Base-by-base conservation (phyloP, 1,284 basidiomycete species). In the Ustilago vetiveriae region DNA sequence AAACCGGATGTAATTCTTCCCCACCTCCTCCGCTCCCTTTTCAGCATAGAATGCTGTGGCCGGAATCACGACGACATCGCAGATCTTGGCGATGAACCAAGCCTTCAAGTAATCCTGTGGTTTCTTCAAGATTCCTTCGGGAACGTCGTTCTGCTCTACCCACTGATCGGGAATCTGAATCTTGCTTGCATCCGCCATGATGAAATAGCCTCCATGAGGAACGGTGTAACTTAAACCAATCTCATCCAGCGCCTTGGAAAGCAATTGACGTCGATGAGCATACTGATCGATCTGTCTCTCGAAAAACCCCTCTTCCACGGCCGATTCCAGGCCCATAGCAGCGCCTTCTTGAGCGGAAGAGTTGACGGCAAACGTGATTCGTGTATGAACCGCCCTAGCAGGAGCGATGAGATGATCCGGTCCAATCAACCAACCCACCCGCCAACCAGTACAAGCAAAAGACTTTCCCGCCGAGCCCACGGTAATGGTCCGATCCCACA, bases 371-470 rank as follows among this genome's bases (percentile, higher is more conserved):
- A 98, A 98, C 17, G 97, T 91, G 79, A 98, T 95, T 37, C 95
- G 89, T 0, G 93, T 94, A 47, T 89, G 89, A 0, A 93, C 95
- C 4, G 93, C 92, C 19, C 96, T 86, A 5, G 92, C 90, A 1
- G 95, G 92, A 32, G 85, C 85, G 55, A 96, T 90, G 74, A 98
- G 90, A 35, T 88, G 88, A 21, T 87, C 81, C 5, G 93, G 92
- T 6, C 91, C 96, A 67, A 98, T 90, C 13, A 94, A 87, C 94
- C 94, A 98, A 53, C 95, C 96, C 22, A 98, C 88, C 55, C 96
- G 89, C 95, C 95, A 98, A 22, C 96, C 96, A 2, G 96, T 99
- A 8, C 92, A 92, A 16, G 95, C 92, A 82, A 99, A 99, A n/a
- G 92, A 89, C 85, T 84, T 78, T 69, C 90, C 91, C 11, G 89